Conservation (phyloP, 179 eudicot genomes). For the Silene coronaria region DNA sequence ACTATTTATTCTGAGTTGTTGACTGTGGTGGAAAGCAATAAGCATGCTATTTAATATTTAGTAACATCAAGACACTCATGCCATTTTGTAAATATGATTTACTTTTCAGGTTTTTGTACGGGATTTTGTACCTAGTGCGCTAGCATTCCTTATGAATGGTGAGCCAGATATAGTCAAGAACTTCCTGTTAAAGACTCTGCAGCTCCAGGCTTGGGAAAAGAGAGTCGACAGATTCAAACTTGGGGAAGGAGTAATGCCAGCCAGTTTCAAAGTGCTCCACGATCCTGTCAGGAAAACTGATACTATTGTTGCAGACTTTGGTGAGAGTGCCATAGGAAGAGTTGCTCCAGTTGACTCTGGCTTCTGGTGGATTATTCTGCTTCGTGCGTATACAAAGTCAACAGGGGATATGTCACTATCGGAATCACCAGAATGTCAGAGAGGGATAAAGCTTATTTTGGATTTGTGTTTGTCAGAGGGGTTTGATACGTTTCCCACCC, state of each 20-base stretch:
- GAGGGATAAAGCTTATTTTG: constrained; percentile 83
- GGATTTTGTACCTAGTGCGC: constrained; percentile 96
- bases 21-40: neutral
- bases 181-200: constrained; percentile 74
- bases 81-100: constrained; percentile 5
- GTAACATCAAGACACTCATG: neutral
- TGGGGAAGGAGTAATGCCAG: constrained; percentile 95
- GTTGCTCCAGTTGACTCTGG: constrained; percentile 98
- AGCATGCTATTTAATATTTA: neutral
- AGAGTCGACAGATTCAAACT: constrained; percentile 81
- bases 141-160: constrained; percentile 96
- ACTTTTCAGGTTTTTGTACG: constrained; percentile 75
- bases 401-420: constrained; percentile 76
- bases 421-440: constrained; percentile 91
- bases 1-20: neutral
- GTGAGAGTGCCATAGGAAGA: constrained; percentile 94
- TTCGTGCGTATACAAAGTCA: constrained; percentile 91
- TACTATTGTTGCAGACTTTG: constrained; percentile 80
- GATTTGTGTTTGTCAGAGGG: constrained; percentile 79
- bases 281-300: constrained; percentile 80
- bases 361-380: constrained; percentile 95
- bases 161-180: constrained; percentile 93
- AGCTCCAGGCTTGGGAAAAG: constrained; percentile 95
- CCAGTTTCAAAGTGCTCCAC: constrained; percentile 92
- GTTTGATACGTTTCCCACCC: constrained; percentile 85